Evolutionary conservation across 257 asterid species (phyloP), one percentile per base, ranked within the genome.

Genomic region (Solanum habrochaites): DNA sequence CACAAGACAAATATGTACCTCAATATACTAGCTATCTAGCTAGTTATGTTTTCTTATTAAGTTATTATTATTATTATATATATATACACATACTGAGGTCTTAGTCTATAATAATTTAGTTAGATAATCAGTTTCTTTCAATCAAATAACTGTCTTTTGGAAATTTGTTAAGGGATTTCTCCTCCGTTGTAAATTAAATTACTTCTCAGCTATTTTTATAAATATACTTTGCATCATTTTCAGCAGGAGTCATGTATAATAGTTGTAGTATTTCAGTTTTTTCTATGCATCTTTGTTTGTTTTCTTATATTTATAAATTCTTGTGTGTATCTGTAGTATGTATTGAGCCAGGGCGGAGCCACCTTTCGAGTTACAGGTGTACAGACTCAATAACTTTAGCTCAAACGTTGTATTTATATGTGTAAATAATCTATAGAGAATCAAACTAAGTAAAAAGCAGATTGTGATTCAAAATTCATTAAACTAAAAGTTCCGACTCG

Each of bases 21-120:
- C 67, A 80, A 80, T 47, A 47, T 80, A 80, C 42, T 80, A 80
- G 67, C 85, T 80, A 80, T 20, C 85, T 45, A 47, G 40, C 85
- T 80, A 9, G 85, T 42, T 81, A 81, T 3, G 69, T 81, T 80
- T 29, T 80, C 67, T 47, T 27, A 80, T 80, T 80, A 47, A 15
- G 27, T 49, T 49, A 78, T 78, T 52, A 18, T 52, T 52, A 52
- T 52, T 52, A 52, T 18, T 35, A 35, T 35, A 35, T 37, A 20
- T 72, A 74, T n/a, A 77, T 23, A 10, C 1, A 45, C 20, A 80
- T 23, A 74, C 3, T 75, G 23, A 49, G 31, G 85, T 81, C 12
- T 18, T 80, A 81, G 42, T 80, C 66, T 29, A 9, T 27, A 80
- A 80, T 80, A 80, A 49, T 49, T 80, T 49, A 18, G 85, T 27